Evolutionary conservation across 345 rosid species (phyloP), one percentile per base, ranked within the genome.

Genomic region (Eucalyptus erythrocorys): DNA sequence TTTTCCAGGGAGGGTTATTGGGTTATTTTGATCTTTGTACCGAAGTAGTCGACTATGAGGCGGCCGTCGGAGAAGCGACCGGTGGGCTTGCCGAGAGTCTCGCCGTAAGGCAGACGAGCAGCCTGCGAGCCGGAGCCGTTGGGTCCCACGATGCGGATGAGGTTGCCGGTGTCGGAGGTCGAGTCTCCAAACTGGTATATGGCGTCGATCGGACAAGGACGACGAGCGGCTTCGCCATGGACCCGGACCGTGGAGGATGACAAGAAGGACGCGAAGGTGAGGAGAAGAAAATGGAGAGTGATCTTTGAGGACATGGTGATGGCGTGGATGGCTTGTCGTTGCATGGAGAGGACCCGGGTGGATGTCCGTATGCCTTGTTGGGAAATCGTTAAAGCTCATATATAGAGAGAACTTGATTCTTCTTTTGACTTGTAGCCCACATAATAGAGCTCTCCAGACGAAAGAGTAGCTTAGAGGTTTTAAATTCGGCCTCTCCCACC

Each of bases 101-200:
- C 66, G 49, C 90, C 90, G 14, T 88, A 88, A 34, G 90, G 87
- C 42, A 88, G 90, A 8, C 90, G 87, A 26, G 47, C 90, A 64
- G 87, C 47, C 21, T 55, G 37, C 7, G 82, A 37, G 22, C 16
- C 64, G 3, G 61, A 5, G n/a, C 37, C 55, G 40, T 64, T 85
- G 37, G 86, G 40, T 6, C 59, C 59, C 32, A 48, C 64, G 24
- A 88, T 55, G 45, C 57, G 90, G 40, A 88, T 85, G 48, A 88
- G 37, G 86, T 88, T 85, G 47, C 90, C 90, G 64, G 87, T 85
- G 84, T 88, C 90, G 13, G 90, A 47, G 64, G 84, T 85, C 21
- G 90, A 88, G 90, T 61, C 90, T 4, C 90, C 85, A 17, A 88
- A 86, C 85, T 88, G 87, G 61, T 88, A 88, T n/a, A 88, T 53